phyloP scores from a whole-genome alignment of 2,329 filamentous ascomycete genomes.

The Emmonsia crescens region DNA sequence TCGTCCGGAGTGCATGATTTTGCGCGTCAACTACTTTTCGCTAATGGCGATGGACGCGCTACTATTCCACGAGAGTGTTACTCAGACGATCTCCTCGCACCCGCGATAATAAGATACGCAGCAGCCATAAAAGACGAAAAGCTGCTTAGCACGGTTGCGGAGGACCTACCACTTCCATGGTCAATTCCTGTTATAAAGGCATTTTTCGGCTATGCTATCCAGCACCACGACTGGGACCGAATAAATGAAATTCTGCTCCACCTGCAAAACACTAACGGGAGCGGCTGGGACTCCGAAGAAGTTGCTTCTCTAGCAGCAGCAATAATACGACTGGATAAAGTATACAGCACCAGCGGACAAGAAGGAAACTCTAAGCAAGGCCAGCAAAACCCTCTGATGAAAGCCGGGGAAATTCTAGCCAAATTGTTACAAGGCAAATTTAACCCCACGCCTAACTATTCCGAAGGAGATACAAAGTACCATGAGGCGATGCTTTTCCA shows the following conservation, averaged over 20 bases:
- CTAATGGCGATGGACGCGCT: constrained; percentile 43
- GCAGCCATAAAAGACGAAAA: constrained; percentile 36
- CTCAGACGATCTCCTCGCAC: constrained; percentile 37
- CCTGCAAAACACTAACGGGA: constrained; percentile 23
- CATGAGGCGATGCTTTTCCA: constrained; percentile 22
- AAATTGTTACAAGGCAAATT: constrained; percentile 27
- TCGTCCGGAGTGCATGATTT: constrained; percentile 38
- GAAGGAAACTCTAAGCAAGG: not conserved
- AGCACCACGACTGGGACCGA: constrained; percentile 25
- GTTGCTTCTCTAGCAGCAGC: constrained; percentile 26
- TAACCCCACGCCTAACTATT: constrained; percentile 16
- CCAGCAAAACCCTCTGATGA: constrained; percentile 15
- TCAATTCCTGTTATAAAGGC: constrained; percentile 27
- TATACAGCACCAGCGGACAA: not conserved
- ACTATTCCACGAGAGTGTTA: constrained; percentile 39
- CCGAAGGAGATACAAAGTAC: constrained; percentile 12
- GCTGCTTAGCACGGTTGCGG: constrained; percentile 22
- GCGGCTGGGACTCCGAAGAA: constrained; percentile 30
- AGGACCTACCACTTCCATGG: constrained; percentile 23
- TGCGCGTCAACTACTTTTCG: constrained; percentile 44
- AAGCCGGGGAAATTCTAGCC: constrained; percentile 24
- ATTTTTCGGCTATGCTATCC: constrained; percentile 25
- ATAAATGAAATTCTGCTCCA: constrained; percentile 24
- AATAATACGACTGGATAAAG: constrained; percentile 29
- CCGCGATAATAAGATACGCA: constrained; percentile 46